These are phyloP conservation scores for Cynanchum wilfordii DNA, from an alignment of 257 asterid species.

Conservation along the genomic window DNA sequence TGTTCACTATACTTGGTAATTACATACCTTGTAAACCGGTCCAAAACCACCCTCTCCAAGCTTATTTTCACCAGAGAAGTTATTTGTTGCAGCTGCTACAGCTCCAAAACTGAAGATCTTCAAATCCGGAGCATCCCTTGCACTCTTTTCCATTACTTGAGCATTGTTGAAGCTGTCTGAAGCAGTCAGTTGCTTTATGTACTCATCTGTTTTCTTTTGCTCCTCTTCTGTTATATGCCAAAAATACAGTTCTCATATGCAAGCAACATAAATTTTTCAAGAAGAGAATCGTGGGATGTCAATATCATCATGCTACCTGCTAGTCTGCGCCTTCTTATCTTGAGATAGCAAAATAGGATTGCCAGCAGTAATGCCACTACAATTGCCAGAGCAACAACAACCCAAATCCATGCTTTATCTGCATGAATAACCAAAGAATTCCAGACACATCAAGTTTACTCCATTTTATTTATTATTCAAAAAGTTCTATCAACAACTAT, in stretches of 20 bases:
- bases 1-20: not conserved
- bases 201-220: constrained; percentile 26
- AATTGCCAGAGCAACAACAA: constrained; percentile 5
- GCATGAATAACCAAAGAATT: not conserved
- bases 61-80: constrained; percentile 37
- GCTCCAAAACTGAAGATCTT: constrained; percentile 39
- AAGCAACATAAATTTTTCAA: not conserved
- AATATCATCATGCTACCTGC: constrained; percentile 10
- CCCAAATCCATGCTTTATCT: constrained; percentile 22
- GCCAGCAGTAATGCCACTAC: not conserved
- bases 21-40: constrained; percentile 48
- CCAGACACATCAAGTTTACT: not conserved
- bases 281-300: not conserved
- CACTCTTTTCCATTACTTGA: constrained; percentile 21
- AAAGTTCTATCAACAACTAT: too few relatives aligned
- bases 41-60: constrained; percentile 76
- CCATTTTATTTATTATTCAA: too few relatives aligned
- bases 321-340: constrained; percentile 14
- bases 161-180: constrained; percentile 19
- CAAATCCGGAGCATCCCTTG: constrained; percentile 38
- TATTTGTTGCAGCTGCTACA: constrained; percentile 39
- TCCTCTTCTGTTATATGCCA: constrained; percentile 16
- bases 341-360: constrained; percentile 12
- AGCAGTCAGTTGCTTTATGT: constrained; percentile 16
- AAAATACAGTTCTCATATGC: not conserved